These are phyloP conservation scores for Melampsora occidentalis DNA, from an alignment of 1,284 basidiomycete genomes.

Conservation along the genomic window DNA sequence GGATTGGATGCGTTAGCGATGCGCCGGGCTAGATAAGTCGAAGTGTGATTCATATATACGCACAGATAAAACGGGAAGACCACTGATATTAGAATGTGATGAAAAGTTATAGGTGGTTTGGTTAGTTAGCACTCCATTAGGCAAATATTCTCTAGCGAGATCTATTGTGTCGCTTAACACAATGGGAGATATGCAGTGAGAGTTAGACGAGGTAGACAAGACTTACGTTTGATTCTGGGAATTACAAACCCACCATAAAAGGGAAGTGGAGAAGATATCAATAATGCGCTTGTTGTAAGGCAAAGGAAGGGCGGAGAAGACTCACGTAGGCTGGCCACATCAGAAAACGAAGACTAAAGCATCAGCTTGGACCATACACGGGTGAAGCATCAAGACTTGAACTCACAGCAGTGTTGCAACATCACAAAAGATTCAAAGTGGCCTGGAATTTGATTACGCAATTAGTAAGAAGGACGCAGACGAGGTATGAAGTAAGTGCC, in stretches of 20 bases:
- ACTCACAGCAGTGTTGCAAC: slow-evolving; percentile 41
- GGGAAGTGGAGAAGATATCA: slow-evolving; percentile 13
- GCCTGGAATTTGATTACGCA: slow-evolving; percentile 41
- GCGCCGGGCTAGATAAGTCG: background rate
- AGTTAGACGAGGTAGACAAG: background rate
- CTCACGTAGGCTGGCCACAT: slow-evolving; percentile 44
- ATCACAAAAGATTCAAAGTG: slow-evolving; percentile 29
- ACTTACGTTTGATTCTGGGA: slow-evolving; percentile 38
- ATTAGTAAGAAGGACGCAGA: slow-evolving; percentile 43
- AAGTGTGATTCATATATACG: slow-evolving; percentile 7
- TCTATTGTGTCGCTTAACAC: background rate
- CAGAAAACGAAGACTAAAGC: slow-evolving; percentile 39
- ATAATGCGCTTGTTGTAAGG: slow-evolving; percentile 15
- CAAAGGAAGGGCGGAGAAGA: slow-evolving; percentile 36
- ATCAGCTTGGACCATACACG: slow-evolving; percentile 37
- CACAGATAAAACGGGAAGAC: slow-evolving; percentile 39
- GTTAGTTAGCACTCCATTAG: slow-evolving; percentile 7
- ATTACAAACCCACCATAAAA: slow-evolving; percentile 14
- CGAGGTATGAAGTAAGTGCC: slow-evolving; percentile 37
- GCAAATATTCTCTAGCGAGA: background rate
- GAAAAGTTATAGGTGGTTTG: background rate
- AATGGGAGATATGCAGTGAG: slow-evolving; percentile 3
- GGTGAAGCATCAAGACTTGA: slow-evolving; percentile 14
- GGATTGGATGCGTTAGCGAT: slow-evolving; percentile 3
- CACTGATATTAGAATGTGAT: slow-evolving; percentile 14